Percentiles rank a stretch among this genome's conserved stretches.
Evolutionary conservation across 768 basidiomycete genomes (phyloP).

Genomic region (Coprinellus micaceus): DNA sequence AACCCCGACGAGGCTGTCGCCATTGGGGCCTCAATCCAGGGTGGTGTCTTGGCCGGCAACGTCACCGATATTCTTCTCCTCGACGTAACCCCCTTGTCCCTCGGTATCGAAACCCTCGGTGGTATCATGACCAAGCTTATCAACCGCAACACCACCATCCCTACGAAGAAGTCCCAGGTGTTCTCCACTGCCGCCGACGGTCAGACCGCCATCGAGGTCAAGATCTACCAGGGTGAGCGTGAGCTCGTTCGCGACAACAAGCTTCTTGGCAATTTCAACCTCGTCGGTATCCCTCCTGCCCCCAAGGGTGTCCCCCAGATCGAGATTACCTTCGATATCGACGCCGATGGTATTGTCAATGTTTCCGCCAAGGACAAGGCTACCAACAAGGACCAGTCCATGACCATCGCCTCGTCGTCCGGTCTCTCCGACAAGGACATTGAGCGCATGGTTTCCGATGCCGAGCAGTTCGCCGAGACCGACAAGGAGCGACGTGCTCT

Average conservation of each 20-base stretch:
- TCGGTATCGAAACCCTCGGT: constrained; percentile 96
- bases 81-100: constrained; percentile 94
- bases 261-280: constrained; percentile 98
- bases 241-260: constrained; percentile 99
- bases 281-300: constrained; percentile 92
- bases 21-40: constrained; percentile 97
- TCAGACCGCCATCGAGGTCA: constrained; percentile 99
- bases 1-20: constrained; percentile 99
- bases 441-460: constrained; percentile 92
- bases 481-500: constrained; percentile 85
- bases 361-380: constrained; percentile 96
- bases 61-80: constrained; percentile 94
- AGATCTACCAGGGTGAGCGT: constrained; percentile 99
- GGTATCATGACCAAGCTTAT: constrained; percentile 99
- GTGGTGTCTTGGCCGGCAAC: constrained; percentile 94
- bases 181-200: constrained; percentile 99
- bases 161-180: constrained; percentile 98
- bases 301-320: constrained; percentile 83
- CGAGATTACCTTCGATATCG: constrained; percentile 93
- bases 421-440: constrained; percentile 96
- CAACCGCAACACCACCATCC: constrained; percentile 97
- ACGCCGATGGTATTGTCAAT: constrained; percentile 97
- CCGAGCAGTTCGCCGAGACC: constrained; percentile 89
- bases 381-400: constrained; percentile 85
- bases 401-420: constrained; percentile 97